Percentiles rank a stretch among this genome's conserved stretches.
phyloP scores from a whole-genome alignment of 441 rosid genomes.

The Isatis lusitanica region DNA sequence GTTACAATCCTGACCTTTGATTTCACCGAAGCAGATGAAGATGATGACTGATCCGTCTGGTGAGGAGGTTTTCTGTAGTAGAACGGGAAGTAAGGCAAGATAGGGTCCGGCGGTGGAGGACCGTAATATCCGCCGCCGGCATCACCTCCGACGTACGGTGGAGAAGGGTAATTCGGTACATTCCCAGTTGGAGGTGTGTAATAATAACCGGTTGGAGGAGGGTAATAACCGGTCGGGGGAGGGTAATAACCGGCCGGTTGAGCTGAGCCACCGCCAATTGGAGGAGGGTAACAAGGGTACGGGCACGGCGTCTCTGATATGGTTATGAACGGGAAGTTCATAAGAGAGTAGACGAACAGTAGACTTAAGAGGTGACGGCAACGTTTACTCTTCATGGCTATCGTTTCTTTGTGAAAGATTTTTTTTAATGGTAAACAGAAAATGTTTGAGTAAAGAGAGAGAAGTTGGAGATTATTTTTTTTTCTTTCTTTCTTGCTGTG shows the following conservation, averaged over 20 bases:
- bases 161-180: slow-evolving; percentile 48
- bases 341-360: slow-evolving; percentile 17
- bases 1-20: slow-evolving; percentile 10
- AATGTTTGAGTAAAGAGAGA: background rate
- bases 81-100: slow-evolving; percentile 75
- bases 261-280: slow-evolving; percentile 46
- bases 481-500: background rate
- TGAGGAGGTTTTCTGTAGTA: slow-evolving; percentile 66
- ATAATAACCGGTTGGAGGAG: slow-evolving; percentile 50
- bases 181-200: slow-evolving; percentile 51
- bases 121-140: slow-evolving; percentile 28
- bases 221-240: slow-evolving; percentile 37
- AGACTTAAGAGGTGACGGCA: slow-evolving; percentile 31
- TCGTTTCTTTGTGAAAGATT: slow-evolving; percentile 4
- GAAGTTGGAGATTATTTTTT: background rate
- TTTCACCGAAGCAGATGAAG: slow-evolving; percentile 21
- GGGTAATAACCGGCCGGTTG: slow-evolving; percentile 19
- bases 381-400: slow-evolving; percentile 30
- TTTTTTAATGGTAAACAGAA: background rate
- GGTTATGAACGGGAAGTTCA: slow-evolving; percentile 22
- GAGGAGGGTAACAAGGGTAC: slow-evolving; percentile 84
- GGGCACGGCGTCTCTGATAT: slow-evolving; percentile 55
- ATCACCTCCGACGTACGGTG: slow-evolving; percentile 34
- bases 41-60: slow-evolving; percentile 32
- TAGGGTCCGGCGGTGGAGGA: slow-evolving; percentile 71